These are phyloP conservation scores for Ichthyophonus hoferi DNA, from an alignment of 208 protist genomes.

Conservation along the genomic window DNA sequence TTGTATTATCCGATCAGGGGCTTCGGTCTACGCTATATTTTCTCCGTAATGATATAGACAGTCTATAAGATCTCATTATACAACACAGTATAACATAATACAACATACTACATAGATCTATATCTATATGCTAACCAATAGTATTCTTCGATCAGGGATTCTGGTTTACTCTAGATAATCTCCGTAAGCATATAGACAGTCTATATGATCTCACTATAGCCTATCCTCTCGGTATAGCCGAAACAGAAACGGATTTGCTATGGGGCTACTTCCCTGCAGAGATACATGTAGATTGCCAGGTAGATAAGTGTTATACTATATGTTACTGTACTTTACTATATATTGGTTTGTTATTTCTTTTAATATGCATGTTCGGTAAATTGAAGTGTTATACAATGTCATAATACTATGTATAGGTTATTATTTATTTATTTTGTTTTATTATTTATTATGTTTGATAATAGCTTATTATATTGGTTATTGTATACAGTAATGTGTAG, in stretches of 20 bases:
- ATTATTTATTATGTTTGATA: too few species aligned
- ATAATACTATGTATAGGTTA: too few species aligned
- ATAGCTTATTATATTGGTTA: too few species aligned
- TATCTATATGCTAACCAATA: neutral
- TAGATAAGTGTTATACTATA: neutral
- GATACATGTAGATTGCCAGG: neutral
- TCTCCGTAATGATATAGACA: too few species aligned
- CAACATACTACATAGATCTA: neutral
- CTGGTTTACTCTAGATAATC: neutral
- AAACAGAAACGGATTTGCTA: neutral
- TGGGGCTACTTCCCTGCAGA: conserved; percentile 1
- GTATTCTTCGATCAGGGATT: conserved; percentile 4
- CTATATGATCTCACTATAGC: conserved; percentile 13
- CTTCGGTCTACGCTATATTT: too few species aligned
- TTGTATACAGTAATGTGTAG: too few species aligned
- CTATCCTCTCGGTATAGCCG: neutral
- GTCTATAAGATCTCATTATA: too few species aligned
- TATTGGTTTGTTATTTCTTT: neutral
- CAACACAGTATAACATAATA: too few species aligned
- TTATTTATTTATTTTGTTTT: too few species aligned
- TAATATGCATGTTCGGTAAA: too few species aligned
- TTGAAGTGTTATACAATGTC: too few species aligned
- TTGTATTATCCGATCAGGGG: too few species aligned
- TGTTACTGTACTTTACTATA: neutral
- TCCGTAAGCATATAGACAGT: neutral